Conservation (phyloP, 495 filamentous ascomycete genomes). For the Astrothelium macrocarpum region DNA sequence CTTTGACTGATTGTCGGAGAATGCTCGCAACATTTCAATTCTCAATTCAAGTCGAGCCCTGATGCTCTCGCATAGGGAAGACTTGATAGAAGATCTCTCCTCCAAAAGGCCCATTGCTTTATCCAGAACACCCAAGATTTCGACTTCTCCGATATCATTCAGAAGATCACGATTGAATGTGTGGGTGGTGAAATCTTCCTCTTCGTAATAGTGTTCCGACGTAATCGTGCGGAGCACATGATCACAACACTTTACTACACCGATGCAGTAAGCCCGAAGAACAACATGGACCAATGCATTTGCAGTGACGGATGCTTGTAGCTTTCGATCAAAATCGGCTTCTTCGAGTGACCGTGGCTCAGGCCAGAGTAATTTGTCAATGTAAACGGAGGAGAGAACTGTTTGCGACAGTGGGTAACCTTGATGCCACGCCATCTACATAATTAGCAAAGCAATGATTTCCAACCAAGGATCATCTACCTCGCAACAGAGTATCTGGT, state of each 20-base stretch:
- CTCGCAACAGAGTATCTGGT: slow-evolving; percentile 84
- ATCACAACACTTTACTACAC: slow-evolving; percentile 70
- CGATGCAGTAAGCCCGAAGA: slow-evolving; percentile 78
- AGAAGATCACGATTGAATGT: slow-evolving; percentile 74
- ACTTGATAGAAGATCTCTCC: slow-evolving; percentile 46
- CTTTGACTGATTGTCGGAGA: not conserved
- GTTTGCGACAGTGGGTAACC: slow-evolving; percentile 92
- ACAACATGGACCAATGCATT: slow-evolving; percentile 53
- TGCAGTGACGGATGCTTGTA: slow-evolving; percentile 25
- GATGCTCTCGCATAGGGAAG: not conserved
- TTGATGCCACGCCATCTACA: slow-evolving; percentile 90
- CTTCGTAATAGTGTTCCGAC: slow-evolving; percentile 82
- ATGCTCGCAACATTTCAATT: slow-evolving; percentile 2
- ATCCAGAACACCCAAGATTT: slow-evolving; percentile 51
- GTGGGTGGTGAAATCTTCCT: slow-evolving; percentile 92
- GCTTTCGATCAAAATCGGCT: slow-evolving; percentile 50
- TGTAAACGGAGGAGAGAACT: slow-evolving; percentile 85
- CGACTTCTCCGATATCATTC: slow-evolving; percentile 45
- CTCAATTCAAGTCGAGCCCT: not conserved
- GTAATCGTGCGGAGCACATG: slow-evolving; percentile 66
- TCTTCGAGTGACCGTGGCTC: slow-evolving; percentile 56
- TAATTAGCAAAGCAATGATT: not conserved
- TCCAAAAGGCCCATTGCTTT: slow-evolving; percentile 48
- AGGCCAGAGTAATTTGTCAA: slow-evolving; percentile 73
- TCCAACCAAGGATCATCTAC: slow-evolving; percentile 35